Percentiles rank a stretch among this genome's conserved stretches.
Conservation (phyloP, 1,284 basidiomycete genomes). For the Boletellus deceptivus region DNA sequence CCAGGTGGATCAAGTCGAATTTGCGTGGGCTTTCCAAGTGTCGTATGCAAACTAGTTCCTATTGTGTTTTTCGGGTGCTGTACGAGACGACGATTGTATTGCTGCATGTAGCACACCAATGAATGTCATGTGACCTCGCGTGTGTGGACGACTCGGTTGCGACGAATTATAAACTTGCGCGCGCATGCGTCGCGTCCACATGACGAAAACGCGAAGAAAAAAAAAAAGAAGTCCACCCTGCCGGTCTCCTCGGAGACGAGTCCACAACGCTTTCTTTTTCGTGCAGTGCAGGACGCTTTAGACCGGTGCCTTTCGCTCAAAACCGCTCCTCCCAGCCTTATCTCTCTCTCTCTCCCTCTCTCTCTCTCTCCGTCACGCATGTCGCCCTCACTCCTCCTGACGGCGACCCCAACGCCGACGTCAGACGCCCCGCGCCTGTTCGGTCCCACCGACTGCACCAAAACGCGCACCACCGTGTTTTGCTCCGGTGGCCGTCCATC, state of each 20-base stretch:
- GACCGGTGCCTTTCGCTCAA: not conserved
- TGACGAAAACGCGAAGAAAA: not conserved
- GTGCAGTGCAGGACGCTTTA: constrained; percentile 2
- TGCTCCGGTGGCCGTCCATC: too few relatives aligned
- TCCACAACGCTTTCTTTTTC: too few relatives aligned
- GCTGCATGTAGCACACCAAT: too few relatives aligned
- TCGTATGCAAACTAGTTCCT: constrained; percentile 22
- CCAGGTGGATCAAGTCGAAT: constrained; percentile 32
- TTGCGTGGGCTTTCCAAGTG: constrained; percentile 47
- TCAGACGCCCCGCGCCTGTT: not conserved
- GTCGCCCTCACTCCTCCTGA: not conserved
- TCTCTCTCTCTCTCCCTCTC: not conserved
- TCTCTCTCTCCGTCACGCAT: not conserved
- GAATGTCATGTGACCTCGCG: too few relatives aligned
- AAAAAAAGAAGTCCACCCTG: not conserved
- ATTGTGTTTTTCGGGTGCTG: too few relatives aligned
- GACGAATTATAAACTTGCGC: too few relatives aligned
- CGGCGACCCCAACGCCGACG: not conserved
- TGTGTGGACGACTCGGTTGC: too few relatives aligned
- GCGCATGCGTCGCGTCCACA: not conserved
- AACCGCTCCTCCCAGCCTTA: too few relatives aligned
- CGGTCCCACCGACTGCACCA: not conserved
- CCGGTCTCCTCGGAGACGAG: not conserved
- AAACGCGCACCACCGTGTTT: too few relatives aligned
- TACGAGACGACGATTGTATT: too few relatives aligned